Base-by-base conservation (phyloP, 371 early-diverging fungal genomes). In the Apophysomyces ossiformis region DNA sequence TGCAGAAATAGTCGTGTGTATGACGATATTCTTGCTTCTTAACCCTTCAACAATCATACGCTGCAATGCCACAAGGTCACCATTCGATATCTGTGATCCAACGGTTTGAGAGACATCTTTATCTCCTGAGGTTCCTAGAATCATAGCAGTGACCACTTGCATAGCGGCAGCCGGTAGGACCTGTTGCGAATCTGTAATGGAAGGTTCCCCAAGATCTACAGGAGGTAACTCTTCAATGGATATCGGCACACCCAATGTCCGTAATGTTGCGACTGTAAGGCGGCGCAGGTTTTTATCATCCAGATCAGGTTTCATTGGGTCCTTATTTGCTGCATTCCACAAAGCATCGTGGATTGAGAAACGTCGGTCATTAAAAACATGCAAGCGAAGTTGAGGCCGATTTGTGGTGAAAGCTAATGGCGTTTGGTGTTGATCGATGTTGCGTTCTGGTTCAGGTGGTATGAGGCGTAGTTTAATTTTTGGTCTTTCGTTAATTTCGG, bases 41-140 rank as follows among this genome's bases (percentile, higher is more conserved):
- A 80, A 57, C 2, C 73, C 81, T 7, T 70, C 75, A 1, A 77
- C 75, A 57, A 81, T 78, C 70, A 78, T 67, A 0, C 78, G 72
- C 13, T 78, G 78, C 2, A 78, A 57, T 5, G 81, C 81, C 32
- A 74, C 81, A 1, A 81, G 63, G 63, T 81, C 81, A 9, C 81
- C 81, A 41, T 81, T 81, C 5, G 76, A 81, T 13, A 81, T 81
- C 58, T 81, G 81, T 0, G 81, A 81, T 7, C 74, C 76, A 2
- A 75, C 65, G 7, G 81, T 81, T 45, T 76, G 76, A 3, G 76
- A 69, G 1, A 78, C 81, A 6, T 81, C 81, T 43, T 77, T 80
- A 50, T 80, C 81, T n/a, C 81, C 81, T 12, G 81, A 80, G 7
- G 81, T 80, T 1, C 81, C 81, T 32, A 80, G 45, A 9, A 80